phyloP scores from a whole-genome alignment of 306 rosid genomes.

The Notholithocarpus densiflorus region DNA sequence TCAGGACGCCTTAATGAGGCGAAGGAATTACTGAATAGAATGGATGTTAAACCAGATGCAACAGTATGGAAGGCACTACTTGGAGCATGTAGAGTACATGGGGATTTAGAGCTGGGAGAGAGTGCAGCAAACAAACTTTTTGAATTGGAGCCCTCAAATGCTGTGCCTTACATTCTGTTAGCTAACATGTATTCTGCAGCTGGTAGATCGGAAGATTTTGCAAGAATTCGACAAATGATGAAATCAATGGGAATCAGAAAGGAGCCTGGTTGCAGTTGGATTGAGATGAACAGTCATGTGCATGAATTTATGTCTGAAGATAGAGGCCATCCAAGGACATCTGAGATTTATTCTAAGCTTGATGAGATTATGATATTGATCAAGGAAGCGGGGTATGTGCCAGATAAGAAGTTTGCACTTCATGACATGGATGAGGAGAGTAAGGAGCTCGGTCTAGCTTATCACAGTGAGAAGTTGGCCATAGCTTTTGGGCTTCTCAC shows the following conservation, averaged over 20 bases:
- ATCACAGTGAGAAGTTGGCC: constrained; percentile 84
- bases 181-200: constrained; percentile 80
- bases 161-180: constrained; percentile 67
- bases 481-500: constrained; percentile 75
- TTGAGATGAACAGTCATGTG: constrained; percentile 56
- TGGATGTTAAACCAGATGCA: constrained; percentile 78
- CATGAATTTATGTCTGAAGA: constrained; percentile 80
- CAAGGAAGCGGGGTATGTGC: constrained; percentile 71
- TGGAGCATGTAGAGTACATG: constrained; percentile 78
- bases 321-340: constrained; percentile 62
- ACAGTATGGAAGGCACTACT: constrained; percentile 93
- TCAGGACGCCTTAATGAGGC: constrained; percentile 70
- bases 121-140: constrained; percentile 68
- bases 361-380: constrained; percentile 56
- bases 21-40: constrained; percentile 49
- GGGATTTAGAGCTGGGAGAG: constrained; percentile 73
- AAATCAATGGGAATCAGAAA: constrained; percentile 72
- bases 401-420: constrained; percentile 72
- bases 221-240: constrained; percentile 66
- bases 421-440: constrained; percentile 83
- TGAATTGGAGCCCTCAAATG: constrained; percentile 60
- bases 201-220: constrained; percentile 68
- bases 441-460: constrained; percentile 66
- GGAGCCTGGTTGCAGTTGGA: constrained; percentile 93
- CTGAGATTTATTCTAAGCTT: constrained; percentile 65